phyloP scores from a whole-genome alignment of 495 filamentous ascomycete species.

The Talaromyces trachyspermus region DNA sequence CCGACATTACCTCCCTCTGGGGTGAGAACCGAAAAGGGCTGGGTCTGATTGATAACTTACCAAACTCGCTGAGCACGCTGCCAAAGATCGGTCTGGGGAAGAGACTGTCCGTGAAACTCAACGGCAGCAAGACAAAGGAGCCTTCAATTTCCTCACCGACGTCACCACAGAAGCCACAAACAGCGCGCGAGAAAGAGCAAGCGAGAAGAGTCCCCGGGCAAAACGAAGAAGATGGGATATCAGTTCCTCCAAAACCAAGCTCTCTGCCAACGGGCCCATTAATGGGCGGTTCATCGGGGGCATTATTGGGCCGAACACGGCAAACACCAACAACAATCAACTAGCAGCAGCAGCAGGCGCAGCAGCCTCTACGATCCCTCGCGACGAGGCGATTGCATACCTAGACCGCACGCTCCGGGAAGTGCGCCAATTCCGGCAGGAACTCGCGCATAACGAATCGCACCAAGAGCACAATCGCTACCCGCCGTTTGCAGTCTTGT shows the following conservation, averaged over 20 bases:
- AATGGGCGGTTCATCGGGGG: neutral
- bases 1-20: conserved; percentile 44
- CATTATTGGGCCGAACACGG: conserved; percentile 1
- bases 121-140: neutral
- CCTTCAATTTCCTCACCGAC: neutral
- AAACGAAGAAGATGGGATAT: conserved; percentile 1
- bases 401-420: conserved; percentile 68
- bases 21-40: conserved; percentile 9
- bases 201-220: neutral
- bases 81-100: conserved; percentile 9
- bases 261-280: neutral
- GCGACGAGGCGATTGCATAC: conserved; percentile 55
- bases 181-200: neutral
- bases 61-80: conserved; percentile 15
- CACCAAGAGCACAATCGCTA: conserved; percentile 63
- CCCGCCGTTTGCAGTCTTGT: conserved; percentile 78
- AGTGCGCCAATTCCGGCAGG: conserved; percentile 63
- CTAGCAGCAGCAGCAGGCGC: conserved; percentile 17
- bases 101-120: conserved; percentile 5
- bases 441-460: conserved; percentile 51
- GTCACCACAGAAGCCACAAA: neutral
- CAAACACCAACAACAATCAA: conserved; percentile 10
- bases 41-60: conserved; percentile 40
- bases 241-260: neutral
- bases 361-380: conserved; percentile 38